phyloP scores from a whole-genome alignment of 345 rosid genomes.

The Draba incana region DNA sequence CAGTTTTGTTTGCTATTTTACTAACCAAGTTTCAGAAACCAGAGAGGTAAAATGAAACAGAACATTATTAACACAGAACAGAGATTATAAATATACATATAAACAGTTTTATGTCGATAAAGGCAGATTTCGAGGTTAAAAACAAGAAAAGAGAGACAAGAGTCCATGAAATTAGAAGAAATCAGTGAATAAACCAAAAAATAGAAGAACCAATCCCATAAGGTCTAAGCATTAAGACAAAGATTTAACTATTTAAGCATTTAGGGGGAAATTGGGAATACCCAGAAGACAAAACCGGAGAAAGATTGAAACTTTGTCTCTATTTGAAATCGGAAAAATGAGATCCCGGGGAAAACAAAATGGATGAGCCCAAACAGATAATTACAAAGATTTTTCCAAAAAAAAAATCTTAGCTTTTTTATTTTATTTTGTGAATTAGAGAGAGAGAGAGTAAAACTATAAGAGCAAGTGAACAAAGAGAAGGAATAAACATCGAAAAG shows the following conservation, averaged over 20 bases:
- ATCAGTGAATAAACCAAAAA: slow-evolving; percentile 35
- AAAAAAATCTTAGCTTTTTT: slow-evolving; percentile 17
- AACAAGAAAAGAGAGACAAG: slow-evolving; percentile 27
- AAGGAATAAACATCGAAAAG: slow-evolving; percentile 96
- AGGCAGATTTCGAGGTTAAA: no score
- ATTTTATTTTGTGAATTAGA: background rate
- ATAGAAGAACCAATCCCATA: slow-evolving; percentile 35
- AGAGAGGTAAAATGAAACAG: slow-evolving; percentile 17
- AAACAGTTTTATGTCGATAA: background rate
- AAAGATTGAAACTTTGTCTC: slow-evolving; percentile 54
- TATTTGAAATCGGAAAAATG: slow-evolving; percentile 47
- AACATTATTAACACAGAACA: slow-evolving; percentile 2
- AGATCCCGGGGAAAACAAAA: slow-evolving; percentile 31
- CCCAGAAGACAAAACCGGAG: slow-evolving; percentile 64
- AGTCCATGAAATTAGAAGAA: slow-evolving; percentile 31
- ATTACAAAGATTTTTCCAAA: slow-evolving; percentile 33
- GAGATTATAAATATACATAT: background rate
- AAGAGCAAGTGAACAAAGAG: slow-evolving; percentile 57
- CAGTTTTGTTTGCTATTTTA: background rate
- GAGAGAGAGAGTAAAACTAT: slow-evolving; percentile 36
- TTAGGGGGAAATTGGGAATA: slow-evolving; percentile 41
- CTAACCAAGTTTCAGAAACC: slow-evolving; percentile 16
- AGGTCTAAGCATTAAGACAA: slow-evolving; percentile 30
- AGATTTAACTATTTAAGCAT: slow-evolving; percentile 8
- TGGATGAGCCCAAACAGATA: slow-evolving; percentile 61